Conservation (phyloP, 1,139 yeast genomes). For the Kodamaea ohmeri region DNA sequence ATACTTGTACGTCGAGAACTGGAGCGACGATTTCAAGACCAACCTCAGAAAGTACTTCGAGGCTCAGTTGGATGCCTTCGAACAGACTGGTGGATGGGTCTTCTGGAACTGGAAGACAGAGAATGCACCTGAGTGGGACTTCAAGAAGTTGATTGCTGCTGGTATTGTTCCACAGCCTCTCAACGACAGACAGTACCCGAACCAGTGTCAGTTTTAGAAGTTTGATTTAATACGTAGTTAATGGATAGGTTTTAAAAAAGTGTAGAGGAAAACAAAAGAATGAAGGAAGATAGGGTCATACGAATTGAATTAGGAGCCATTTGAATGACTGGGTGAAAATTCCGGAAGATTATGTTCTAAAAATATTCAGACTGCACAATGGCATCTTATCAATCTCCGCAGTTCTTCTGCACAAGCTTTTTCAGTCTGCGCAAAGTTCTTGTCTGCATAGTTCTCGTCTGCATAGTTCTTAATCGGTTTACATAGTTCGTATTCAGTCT, state of each 20-base stretch:
- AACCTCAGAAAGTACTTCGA: constrained; percentile 73
- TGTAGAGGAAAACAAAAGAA: neutral
- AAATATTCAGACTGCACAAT: too few relatives aligned
- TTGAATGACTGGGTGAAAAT: too few relatives aligned
- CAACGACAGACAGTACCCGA: constrained; percentile 59
- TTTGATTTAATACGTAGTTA: constrained; percentile 2
- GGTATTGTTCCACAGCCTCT: constrained; percentile 83
- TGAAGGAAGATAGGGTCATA: neutral
- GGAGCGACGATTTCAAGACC: constrained; percentile 58
- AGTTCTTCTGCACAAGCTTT: too few relatives aligned
- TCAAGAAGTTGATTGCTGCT: constrained; percentile 51
- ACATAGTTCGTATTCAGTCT: too few relatives aligned
- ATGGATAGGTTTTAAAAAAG: neutral
- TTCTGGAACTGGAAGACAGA: constrained; percentile 96
- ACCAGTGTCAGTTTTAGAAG: constrained; percentile 52
- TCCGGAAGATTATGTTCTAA: too few relatives aligned
- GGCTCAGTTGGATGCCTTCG: constrained; percentile 87
- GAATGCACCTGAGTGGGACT: constrained; percentile 82
- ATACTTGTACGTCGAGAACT: constrained; percentile 51
- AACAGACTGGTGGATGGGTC: constrained; percentile 72
- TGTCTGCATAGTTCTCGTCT: too few relatives aligned
- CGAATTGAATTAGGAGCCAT: too few relatives aligned
- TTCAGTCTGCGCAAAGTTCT: too few relatives aligned
- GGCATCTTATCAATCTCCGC: too few relatives aligned
- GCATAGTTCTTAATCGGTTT: too few relatives aligned